These are phyloP conservation scores for Catunica adiposa DNA, from an alignment of 2,329 filamentous ascomycete genomes.

Conservation along the genomic window DNA sequence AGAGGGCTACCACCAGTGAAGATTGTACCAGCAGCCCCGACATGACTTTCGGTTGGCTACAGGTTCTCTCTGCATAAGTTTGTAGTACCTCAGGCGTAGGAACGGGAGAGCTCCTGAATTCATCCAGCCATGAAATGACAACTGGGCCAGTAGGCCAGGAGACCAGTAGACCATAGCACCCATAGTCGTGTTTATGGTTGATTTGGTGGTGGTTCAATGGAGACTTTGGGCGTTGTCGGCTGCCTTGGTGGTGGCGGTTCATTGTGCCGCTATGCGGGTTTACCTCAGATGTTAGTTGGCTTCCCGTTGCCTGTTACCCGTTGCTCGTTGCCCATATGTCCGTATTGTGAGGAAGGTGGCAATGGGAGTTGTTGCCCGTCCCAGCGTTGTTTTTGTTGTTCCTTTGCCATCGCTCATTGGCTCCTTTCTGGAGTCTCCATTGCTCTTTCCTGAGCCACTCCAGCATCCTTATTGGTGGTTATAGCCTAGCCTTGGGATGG, in stretches of 20 bases:
- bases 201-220: neutral
- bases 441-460: too few relatives aligned
- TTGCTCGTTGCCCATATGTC: too few relatives aligned
- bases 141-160: neutral
- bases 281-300: too few relatives aligned
- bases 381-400: too few relatives aligned
- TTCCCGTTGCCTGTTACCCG: too few relatives aligned
- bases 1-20: too few relatives aligned
- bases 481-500: too few relatives aligned
- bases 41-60: neutral
- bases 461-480: too few relatives aligned
- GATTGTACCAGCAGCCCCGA: neutral
- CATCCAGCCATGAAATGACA: neutral
- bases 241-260: neutral
- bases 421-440: too few relatives aligned
- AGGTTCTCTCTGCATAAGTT: neutral
- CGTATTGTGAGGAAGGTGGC: neutral
- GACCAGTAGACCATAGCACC: neutral
- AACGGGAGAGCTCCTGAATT: neutral
- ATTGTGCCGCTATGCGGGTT: too few relatives aligned
- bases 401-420: too few relatives aligned
- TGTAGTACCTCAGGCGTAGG: neutral
- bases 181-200: neutral
- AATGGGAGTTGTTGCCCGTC: neutral
- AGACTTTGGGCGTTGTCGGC: neutral